Base-by-base conservation (phyloP, 2,329 filamentous ascomycete genomes). In the Cercospora citrullina region DNA sequence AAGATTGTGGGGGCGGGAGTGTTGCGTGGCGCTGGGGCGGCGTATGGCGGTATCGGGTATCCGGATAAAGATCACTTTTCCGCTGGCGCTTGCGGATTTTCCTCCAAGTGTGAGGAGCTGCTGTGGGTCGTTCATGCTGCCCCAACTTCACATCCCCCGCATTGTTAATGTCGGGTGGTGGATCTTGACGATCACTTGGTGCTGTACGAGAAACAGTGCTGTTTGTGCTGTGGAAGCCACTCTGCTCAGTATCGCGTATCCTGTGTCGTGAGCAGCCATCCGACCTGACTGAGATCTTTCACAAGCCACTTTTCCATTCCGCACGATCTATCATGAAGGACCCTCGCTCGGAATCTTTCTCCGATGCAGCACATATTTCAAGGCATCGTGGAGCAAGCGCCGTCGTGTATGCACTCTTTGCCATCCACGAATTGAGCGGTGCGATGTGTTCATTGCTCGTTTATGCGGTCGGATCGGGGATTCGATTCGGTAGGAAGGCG, bases 1-100 rank as follows among this genome's bases (percentile, higher is more conserved):
- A 48, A 55, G 23, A 55, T 16, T 28, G 48, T 28, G 21, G 21
- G 48, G 48, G 23, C 48, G 23, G 48, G 23, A 26, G 21, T 59
- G 45, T 28, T 39, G 53, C 21, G 36, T 60, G 55, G 48, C 18
- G 48, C 21, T 45, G 28, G 26, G 28, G 42, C 55, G 21, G 53
- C 31, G 12, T 57, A 45, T 55, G 63, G 36, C 57, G 58, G 31
- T 62, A 16, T 45, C 55, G 55, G 60, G 12, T 26, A n/a, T 30
- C 39, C 60, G 36, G 36, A 48, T 30, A 51, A 45, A 18, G 4
- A n/a, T 8, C 0, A 1, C 12, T 60, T 61, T 42, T 21, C 45
- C 18, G 36, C 57, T 60, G 63, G 26, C 36, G 21, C 31, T 60
- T 42, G 57, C 58, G 39, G 23, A 31, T 42, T 39, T n/a, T 57